Conservation (phyloP, 768 basidiomycete species). For the Termitomyces sp. region DNA sequence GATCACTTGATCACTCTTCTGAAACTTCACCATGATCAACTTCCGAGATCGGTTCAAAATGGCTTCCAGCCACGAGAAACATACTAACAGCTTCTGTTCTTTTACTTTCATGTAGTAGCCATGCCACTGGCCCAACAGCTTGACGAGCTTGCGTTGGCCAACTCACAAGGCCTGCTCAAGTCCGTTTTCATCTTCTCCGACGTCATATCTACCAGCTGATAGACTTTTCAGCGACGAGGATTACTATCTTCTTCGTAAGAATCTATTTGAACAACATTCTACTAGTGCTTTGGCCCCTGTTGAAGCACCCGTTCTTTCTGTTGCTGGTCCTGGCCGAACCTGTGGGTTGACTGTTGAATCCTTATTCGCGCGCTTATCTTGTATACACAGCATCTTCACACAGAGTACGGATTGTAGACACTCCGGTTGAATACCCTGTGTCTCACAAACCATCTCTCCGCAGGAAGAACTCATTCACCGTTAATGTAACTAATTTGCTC, state of each 20-base stretch:
- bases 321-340: conserved; percentile 16
- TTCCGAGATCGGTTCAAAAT: conserved; percentile 11
- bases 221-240: conserved; percentile 58
- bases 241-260: conserved; percentile 66
- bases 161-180: conserved; percentile 65
- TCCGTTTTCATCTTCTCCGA: conserved; percentile 23
- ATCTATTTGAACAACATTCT: conserved; percentile 60
- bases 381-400: conserved; percentile 1
- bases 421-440: conserved; percentile 4
- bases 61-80: neutral
- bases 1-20: neutral
- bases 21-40: conserved; percentile 3
- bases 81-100: neutral
- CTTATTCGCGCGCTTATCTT: neutral
- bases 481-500: conserved; percentile 31
- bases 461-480: conserved; percentile 23
- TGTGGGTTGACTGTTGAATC: conserved; percentile 4
- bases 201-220: neutral
- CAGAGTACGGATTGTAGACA: conserved; percentile 6
- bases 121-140: conserved; percentile 61
- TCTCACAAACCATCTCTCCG: conserved; percentile 15
- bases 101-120: conserved; percentile 14
- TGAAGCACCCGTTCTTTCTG: conserved; percentile 25
- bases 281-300: conserved; percentile 25
- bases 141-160: conserved; percentile 64